Conservation (phyloP, 106 monocot species). For the Dendrobium huoshanense region DNA sequence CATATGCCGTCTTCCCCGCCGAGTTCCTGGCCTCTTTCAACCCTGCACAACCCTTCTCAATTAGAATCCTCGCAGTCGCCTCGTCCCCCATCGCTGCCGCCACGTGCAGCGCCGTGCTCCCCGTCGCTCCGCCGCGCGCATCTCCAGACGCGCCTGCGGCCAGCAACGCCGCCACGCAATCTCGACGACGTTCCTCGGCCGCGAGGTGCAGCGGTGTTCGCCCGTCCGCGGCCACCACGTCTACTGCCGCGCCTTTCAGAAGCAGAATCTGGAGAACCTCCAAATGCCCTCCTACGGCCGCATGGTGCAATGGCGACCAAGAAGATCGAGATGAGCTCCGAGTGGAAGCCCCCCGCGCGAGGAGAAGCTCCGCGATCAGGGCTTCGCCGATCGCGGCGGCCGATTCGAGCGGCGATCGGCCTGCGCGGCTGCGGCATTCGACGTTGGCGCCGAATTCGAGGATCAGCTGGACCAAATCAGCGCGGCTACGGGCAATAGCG, state of each 20-base stretch:
- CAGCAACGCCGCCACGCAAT: constrained; percentile 24
- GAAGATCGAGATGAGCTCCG: constrained; percentile 9
- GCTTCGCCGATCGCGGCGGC: constrained; percentile 29
- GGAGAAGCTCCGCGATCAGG: constrained; percentile 31
- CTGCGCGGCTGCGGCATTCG: constrained; percentile 17
- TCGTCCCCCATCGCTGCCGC: constrained; percentile 43
- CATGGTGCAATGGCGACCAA: constrained; percentile 32
- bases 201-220: constrained; percentile 37
- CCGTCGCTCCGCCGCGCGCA: constrained; percentile 22
- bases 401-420: constrained; percentile 35
- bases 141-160: constrained; percentile 27
- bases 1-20: constrained; percentile 41
- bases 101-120: constrained; percentile 36
- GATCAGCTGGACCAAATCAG: constrained; percentile 42
- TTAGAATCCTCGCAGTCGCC: constrained; percentile 22
- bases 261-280: constrained; percentile 38
- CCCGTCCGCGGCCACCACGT: constrained; percentile 27
- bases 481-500: constrained; percentile 20
- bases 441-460: constrained; percentile 37
- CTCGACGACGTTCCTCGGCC: constrained; percentile 24
- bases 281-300: constrained; percentile 24
- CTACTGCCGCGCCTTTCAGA: constrained; percentile 18
- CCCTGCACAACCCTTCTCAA: constrained; percentile 24
- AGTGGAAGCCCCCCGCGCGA: constrained; percentile 20
- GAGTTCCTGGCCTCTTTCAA: constrained; percentile 26